Percentiles rank a stretch among this genome's conserved stretches.
Evolutionary conservation across 2,329 filamentous ascomycete species (phyloP).

Genomic region (Colletotrichum liriopes): DNA sequence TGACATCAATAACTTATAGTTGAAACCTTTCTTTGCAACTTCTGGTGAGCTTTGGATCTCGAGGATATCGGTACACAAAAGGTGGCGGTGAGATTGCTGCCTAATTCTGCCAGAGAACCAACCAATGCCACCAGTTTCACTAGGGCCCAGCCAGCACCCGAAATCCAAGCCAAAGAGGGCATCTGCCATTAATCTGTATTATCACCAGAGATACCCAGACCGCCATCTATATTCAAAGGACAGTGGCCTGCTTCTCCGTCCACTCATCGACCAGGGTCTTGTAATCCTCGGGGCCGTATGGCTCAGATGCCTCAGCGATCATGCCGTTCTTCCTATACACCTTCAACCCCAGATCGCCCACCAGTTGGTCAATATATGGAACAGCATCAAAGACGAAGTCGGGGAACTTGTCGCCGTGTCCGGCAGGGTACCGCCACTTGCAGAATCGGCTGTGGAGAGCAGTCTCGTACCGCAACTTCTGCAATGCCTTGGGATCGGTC

Average conservation of each 20-base stretch:
- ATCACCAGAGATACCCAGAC: background rate
- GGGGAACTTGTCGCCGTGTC: slow-evolving; percentile 73
- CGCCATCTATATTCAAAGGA: background rate
- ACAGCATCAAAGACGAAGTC: slow-evolving; percentile 85
- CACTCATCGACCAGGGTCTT: slow-evolving; percentile 68
- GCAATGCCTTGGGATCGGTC: slow-evolving; percentile 52
- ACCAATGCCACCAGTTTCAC: background rate
- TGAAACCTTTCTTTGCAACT: background rate
- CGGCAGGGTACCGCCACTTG: slow-evolving; percentile 77
- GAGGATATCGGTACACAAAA: background rate
- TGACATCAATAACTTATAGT: too few relatives aligned
- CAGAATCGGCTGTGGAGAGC: slow-evolving; percentile 79
- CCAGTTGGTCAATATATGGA: slow-evolving; percentile 79
- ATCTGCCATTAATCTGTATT: background rate
- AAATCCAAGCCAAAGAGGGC: background rate
- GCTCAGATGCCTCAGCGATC: slow-evolving; percentile 66
- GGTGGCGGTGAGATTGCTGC: slow-evolving; percentile 20
- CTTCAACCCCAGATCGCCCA: slow-evolving; percentile 76
- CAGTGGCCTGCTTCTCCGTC: slow-evolving; percentile 43
- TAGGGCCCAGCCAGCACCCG: background rate
- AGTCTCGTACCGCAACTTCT: slow-evolving; percentile 66
- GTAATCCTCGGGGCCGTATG: slow-evolving; percentile 75
- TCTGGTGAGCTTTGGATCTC: too few relatives aligned
- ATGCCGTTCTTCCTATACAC: slow-evolving; percentile 69
- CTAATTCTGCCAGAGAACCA: slow-evolving; percentile 6